Conservation (phyloP, 2,329 filamentous ascomycete genomes). For the Chaetomium strumarium region DNA sequence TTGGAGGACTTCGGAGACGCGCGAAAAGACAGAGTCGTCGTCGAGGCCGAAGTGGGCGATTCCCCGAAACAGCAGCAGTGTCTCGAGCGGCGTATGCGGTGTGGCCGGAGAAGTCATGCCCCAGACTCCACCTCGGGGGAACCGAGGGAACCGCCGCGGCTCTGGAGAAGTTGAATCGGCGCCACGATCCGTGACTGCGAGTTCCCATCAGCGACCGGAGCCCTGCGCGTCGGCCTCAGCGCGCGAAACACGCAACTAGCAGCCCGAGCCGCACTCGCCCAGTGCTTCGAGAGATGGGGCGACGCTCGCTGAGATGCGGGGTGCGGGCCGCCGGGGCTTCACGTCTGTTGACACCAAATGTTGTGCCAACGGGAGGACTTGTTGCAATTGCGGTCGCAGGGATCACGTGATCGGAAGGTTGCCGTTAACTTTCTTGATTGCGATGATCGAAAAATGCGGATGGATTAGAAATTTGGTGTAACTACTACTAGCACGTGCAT, state of each 20-base stretch:
- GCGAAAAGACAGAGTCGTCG: conserved; percentile 28
- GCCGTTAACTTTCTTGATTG: too few species aligned
- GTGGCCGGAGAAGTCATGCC: conserved; percentile 32
- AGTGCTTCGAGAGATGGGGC: conserved; percentile 2
- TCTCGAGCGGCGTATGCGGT: conserved; percentile 33
- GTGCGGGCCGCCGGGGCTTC: background rate
- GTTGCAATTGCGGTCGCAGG: too few species aligned
- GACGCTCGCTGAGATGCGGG: conserved; percentile 1
- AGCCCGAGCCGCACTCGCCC: conserved; percentile 14
- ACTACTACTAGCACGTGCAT: too few species aligned
- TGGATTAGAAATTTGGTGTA: too few species aligned
- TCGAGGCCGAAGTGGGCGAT: conserved; percentile 29
- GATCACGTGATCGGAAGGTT: too few species aligned
- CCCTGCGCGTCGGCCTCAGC: background rate
- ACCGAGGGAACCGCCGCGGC: conserved; percentile 31
- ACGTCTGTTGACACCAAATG: background rate
- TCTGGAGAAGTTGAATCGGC: conserved; percentile 32
- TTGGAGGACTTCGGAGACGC: conserved; percentile 54
- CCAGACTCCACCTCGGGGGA: conserved; percentile 30
- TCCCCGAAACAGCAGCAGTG: conserved; percentile 31
- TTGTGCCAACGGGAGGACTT: too few species aligned
- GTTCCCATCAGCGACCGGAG: background rate
- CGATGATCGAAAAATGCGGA: too few species aligned
- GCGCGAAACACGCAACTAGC: conserved; percentile 13
- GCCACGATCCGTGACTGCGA: conserved; percentile 29